These are phyloP conservation scores for Botrytis porri DNA, from an alignment of 2,329 filamentous ascomycete species.

Conservation along the genomic window DNA sequence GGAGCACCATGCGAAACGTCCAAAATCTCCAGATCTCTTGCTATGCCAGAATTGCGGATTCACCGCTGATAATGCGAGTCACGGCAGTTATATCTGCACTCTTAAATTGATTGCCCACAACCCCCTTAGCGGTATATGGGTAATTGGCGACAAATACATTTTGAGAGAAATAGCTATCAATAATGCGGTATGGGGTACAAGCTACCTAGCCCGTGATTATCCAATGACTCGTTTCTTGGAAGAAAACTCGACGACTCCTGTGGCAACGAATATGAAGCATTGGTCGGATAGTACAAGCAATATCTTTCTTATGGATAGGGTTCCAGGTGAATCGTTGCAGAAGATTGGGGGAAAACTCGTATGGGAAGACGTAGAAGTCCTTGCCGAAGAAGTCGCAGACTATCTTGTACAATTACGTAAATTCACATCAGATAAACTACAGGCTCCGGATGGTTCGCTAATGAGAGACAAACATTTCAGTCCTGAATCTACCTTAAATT, in stretches of 20 bases:
- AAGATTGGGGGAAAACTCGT: accelerated
- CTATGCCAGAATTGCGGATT: background rate
- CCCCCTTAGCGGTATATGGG: background rate
- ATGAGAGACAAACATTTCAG: background rate
- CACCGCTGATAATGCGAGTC: accelerated
- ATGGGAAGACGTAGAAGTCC: background rate
- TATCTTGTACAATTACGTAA: background rate
- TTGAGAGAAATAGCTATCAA: background rate
- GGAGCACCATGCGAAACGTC: background rate
- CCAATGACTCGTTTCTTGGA: background rate
- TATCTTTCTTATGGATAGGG: background rate
- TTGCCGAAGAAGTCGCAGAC: background rate
- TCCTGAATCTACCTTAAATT: accelerated
- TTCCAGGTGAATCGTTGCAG: background rate
- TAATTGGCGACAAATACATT: background rate
- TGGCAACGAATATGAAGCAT: background rate
- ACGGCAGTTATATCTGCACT: background rate
- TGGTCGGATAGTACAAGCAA: background rate
- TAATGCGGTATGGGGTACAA: background rate
- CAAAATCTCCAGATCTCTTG: background rate
- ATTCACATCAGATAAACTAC: background rate
- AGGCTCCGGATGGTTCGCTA: background rate
- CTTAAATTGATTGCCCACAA: background rate
- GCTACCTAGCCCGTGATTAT: background rate
- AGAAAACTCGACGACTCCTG: background rate